Conservation (phyloP, 495 filamentous ascomycete species). For the Xylaria cubensis region DNA sequence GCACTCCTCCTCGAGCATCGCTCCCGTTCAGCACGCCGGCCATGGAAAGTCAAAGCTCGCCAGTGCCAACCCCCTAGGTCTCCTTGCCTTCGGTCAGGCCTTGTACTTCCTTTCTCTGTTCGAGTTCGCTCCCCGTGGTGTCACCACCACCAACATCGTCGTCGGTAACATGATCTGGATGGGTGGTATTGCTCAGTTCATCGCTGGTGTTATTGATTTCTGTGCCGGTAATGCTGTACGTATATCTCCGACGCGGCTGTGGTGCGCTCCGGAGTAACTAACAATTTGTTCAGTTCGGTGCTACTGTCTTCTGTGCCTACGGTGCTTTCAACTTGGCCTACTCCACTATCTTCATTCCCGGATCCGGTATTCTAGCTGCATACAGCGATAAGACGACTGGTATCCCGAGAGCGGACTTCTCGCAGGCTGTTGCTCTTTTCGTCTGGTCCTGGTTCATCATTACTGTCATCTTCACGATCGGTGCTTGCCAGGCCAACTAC, state of each 20-base stretch:
- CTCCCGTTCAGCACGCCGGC: constrained; percentile 7
- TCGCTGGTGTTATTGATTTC: constrained; percentile 47
- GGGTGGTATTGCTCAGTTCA: constrained; percentile 45
- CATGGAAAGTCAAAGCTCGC: constrained; percentile 29
- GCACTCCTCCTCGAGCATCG: constrained; percentile 23
- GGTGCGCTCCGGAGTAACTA: neutral
- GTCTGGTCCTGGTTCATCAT: constrained; percentile 51
- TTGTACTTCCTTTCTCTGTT: constrained; percentile 47
- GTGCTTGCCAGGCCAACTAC: constrained; percentile 41
- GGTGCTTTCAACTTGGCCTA: constrained; percentile 48
- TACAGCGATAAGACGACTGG: constrained; percentile 40
- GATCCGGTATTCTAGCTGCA: constrained; percentile 43
- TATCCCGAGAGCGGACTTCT: constrained; percentile 34
- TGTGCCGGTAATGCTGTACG: constrained; percentile 40
- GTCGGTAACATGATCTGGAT: constrained; percentile 48
- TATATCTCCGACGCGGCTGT: neutral
- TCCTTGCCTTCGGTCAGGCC: constrained; percentile 40
- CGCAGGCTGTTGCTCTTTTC: constrained; percentile 45
- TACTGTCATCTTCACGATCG: constrained; percentile 47
- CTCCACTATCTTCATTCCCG: constrained; percentile 47
- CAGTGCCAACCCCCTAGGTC: constrained; percentile 41
- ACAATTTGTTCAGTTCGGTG: constrained; percentile 35
- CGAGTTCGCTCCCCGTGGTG: constrained; percentile 44
- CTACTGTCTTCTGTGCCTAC: constrained; percentile 47
- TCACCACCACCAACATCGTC: constrained; percentile 43